Base-by-base conservation (phyloP, 306 rosid species). In the Glycyrrhiza uralensis region DNA sequence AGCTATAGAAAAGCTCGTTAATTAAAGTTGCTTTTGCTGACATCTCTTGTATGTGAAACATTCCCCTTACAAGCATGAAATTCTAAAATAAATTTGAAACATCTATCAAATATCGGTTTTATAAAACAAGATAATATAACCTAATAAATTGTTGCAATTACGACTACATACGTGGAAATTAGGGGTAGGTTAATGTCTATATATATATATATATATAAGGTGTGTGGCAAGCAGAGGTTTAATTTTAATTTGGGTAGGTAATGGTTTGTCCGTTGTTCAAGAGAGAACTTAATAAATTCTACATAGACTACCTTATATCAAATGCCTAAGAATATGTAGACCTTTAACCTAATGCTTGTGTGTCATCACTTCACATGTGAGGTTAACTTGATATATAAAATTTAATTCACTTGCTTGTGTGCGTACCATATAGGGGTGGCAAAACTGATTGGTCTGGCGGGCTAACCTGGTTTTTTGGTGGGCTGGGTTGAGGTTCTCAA, bases 361-460 rank as follows among this genome's bases (percentile, higher is more conserved):
- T 42, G 46, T 71, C 76, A 71, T 56, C 19, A 8, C 19, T 39
- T 26, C n/a, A 41, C 56, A 28, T 71, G 74, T 33, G 74, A 68
- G 35, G 13, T 5, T 68, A 33, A 20, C 33, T 4, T 10, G 18
- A 46, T 26, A n/a, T n/a, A n/a, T n/a, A n/a, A n/a, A 32, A 32
- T 30, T 49, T 68, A 32, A 32, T 10, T 49, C 17, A 32, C 47
- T 68, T 45, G 13, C 57, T 13, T 51, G 7, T 63, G 52, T 23
- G n/a, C n/a, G n/a, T n/a, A n/a, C n/a, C n/a, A n/a, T n/a, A n/a
- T n/a, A n/a, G n/a, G n/a, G n/a, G n/a, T n/a, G n/a, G n/a, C n/a
- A n/a, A n/a, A n/a, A n/a, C n/a, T n/a, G n/a, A n/a, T n/a, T n/a
- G n/a, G n/a, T n/a, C n/a, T n/a, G n/a, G n/a, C n/a, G n/a, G n/a